These are phyloP conservation scores for Neurospora africana DNA, from an alignment of 495 filamentous ascomycete species.

Conservation along the genomic window DNA sequence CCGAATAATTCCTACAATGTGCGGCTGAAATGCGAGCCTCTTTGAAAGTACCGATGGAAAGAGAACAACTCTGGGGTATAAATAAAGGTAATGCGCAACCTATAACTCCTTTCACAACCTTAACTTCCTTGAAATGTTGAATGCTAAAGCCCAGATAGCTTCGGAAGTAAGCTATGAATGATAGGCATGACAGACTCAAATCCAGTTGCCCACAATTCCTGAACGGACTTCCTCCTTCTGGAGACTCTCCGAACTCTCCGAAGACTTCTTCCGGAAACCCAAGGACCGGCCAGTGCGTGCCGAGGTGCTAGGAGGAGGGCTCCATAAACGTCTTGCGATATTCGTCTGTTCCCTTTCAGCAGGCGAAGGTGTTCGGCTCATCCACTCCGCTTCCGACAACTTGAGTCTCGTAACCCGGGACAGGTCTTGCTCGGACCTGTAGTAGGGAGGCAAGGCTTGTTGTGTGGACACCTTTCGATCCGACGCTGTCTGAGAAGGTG, in stretches of 20 bases:
- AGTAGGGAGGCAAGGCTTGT: constrained; percentile 5
- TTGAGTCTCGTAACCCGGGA: constrained; percentile 7
- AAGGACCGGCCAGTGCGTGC: constrained; percentile 5
- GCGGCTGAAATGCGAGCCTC: not conserved
- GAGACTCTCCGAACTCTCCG: not conserved
- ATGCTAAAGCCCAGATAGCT: not conserved
- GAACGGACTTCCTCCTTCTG: not conserved
- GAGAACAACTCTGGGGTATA: not conserved
- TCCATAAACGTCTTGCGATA: constrained; percentile 7
- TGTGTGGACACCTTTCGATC: not conserved
- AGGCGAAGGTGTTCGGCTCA: constrained; percentile 28
- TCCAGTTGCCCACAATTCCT: not conserved
- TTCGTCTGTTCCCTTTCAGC: constrained; percentile 1
- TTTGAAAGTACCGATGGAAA: not conserved
- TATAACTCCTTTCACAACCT: not conserved
- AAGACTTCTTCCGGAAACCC: constrained; percentile 5
- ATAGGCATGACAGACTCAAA: not conserved
- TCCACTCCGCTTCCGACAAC: constrained; percentile 30
- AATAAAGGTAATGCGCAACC: not conserved
- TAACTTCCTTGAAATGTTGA: not conserved
- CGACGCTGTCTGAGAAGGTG: not conserved
- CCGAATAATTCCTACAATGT: not conserved
- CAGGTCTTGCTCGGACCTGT: constrained; percentile 1
- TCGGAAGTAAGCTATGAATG: not conserved
- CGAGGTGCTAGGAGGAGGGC: constrained; percentile 5